phyloP scores from a whole-genome alignment of 2,329 filamentous ascomycete genomes.

The Penicillium paneum region DNA sequence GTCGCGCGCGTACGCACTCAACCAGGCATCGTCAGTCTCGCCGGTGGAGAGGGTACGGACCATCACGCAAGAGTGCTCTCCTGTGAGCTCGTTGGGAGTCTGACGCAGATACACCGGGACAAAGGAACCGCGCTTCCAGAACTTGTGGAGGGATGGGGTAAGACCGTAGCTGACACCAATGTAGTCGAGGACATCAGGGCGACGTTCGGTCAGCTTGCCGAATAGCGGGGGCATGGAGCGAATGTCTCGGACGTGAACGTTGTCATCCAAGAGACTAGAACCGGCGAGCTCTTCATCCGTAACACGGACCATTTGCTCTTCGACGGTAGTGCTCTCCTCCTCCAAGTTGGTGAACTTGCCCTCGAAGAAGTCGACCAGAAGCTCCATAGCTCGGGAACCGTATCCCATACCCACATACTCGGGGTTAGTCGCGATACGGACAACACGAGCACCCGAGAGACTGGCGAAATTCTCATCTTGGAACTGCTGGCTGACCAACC shows the following conservation, averaged over 20 bases:
- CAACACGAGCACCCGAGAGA: constrained; percentile 84
- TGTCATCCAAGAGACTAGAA: constrained; percentile 74
- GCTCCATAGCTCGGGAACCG: constrained; percentile 79
- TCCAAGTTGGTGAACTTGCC: constrained; percentile 83
- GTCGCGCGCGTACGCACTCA: constrained; percentile 84
- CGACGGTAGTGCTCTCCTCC: constrained; percentile 58
- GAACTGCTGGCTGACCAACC: constrained; percentile 96
- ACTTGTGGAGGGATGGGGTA: constrained; percentile 82
- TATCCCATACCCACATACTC: constrained; percentile 93
- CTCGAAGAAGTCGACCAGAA: constrained; percentile 89
- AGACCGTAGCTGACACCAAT: constrained; percentile 93
- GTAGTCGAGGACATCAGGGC: constrained; percentile 79
- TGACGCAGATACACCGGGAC: constrained; percentile 90
- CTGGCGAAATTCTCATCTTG: constrained; percentile 96
- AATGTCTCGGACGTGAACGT: constrained; percentile 86
- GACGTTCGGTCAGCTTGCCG: constrained; percentile 77
- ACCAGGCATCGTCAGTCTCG: constrained; percentile 71
- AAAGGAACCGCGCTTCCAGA: constrained; percentile 90
- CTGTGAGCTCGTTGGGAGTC: constrained; percentile 92
- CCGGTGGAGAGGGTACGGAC: constrained; percentile 65
- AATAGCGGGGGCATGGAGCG: constrained; percentile 91
- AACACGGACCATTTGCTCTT: constrained; percentile 68
- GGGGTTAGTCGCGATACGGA: constrained; percentile 93
- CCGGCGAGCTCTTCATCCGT: constrained; percentile 78
- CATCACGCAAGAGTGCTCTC: constrained; percentile 98